Conservation (phyloP, 78 protist species). For the Dictyostelium intermedium region DNA sequence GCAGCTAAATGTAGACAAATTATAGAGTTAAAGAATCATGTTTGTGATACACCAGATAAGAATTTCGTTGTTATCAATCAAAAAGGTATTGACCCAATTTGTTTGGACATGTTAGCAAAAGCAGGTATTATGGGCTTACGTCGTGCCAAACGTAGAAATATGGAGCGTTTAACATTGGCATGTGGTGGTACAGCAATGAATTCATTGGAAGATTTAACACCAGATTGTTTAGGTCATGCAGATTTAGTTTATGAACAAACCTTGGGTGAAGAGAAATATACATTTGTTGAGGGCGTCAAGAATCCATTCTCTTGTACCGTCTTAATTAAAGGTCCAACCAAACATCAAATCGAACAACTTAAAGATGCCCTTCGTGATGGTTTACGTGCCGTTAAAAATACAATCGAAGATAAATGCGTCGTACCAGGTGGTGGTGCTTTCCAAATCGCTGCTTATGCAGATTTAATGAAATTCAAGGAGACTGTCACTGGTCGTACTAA, state of each 20-base stretch:
- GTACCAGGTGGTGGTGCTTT: slow-evolving; percentile 99
- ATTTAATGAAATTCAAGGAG: slow-evolving; percentile 86
- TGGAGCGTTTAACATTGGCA: slow-evolving; percentile 97
- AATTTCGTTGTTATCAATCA: slow-evolving; percentile 98
- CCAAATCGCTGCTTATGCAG: slow-evolving; percentile 89
- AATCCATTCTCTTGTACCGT: slow-evolving; percentile 98
- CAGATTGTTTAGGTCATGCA: slow-evolving; percentile 95
- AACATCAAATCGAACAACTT: slow-evolving; percentile 97
- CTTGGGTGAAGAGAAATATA: slow-evolving; percentile 99
- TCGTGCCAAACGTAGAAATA: slow-evolving; percentile 99
- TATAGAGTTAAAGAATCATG: slow-evolving; percentile 96
- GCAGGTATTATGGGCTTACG: slow-evolving; percentile 98
- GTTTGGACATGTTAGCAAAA: slow-evolving; percentile 97
- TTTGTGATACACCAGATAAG: slow-evolving; percentile 86
- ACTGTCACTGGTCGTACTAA: slow-evolving; percentile 81
- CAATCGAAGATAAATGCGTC: slow-evolving; percentile 93
- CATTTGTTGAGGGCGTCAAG: slow-evolving; percentile 98
- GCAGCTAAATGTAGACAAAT: slow-evolving; percentile 94
- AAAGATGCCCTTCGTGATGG: slow-evolving; percentile 99
- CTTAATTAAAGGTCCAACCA: slow-evolving; percentile 97
- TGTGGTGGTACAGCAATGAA: slow-evolving; percentile 99
- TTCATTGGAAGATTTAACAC: slow-evolving; percentile 93
- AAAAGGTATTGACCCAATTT: slow-evolving; percentile 99
- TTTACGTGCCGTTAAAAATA: slow-evolving; percentile 98
- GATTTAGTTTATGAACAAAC: slow-evolving; percentile 95